Percentiles rank a stretch among this genome's conserved stretches.
Evolutionary conservation across 805 yeast genomes (phyloP).

Genomic region (Candida tammaniensis): DNA sequence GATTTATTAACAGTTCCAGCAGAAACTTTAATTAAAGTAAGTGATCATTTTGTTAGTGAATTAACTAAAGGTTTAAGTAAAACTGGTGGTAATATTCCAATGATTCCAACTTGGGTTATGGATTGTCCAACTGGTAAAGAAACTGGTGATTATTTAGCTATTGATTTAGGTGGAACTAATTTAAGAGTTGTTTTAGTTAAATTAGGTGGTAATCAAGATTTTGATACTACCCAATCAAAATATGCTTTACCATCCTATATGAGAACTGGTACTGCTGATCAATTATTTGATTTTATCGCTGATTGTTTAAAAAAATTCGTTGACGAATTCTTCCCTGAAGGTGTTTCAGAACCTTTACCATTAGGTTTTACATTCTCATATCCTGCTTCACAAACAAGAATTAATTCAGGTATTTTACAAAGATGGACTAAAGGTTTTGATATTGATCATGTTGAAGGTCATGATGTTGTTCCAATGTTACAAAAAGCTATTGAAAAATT

Average conservation of each 20-base stretch:
- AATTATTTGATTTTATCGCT: slow-evolving; percentile 85
- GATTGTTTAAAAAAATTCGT: slow-evolving; percentile 71
- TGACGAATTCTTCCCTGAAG: slow-evolving; percentile 64
- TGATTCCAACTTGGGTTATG: slow-evolving; percentile 97
- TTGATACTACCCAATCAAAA: slow-evolving; percentile 84
- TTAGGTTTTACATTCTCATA: slow-evolving; percentile 94
- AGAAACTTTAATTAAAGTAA: slow-evolving; percentile 60
- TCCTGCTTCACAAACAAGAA: slow-evolving; percentile 81
- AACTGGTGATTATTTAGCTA: slow-evolving; percentile 84
- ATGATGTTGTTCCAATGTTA: slow-evolving; percentile 89
- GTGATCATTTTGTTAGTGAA: slow-evolving; percentile 74
- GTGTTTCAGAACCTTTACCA: slow-evolving; percentile 59
- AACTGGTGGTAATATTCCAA: slow-evolving; percentile 85
- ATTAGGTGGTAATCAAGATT: slow-evolving; percentile 77
- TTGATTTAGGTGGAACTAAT: slow-evolving; percentile 97
- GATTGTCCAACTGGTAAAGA: slow-evolving; percentile 92
- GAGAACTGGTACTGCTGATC: slow-evolving; percentile 76
- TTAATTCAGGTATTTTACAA: slow-evolving; percentile 84
- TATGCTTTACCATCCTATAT: slow-evolving; percentile 72
- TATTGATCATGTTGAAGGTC: slow-evolving; percentile 88
- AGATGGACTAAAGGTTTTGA: slow-evolving; percentile 99
- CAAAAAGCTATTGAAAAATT: slow-evolving; percentile 66
- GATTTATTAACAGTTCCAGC: slow-evolving; percentile 58
- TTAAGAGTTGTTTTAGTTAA: slow-evolving; percentile 87
- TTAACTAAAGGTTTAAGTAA: slow-evolving; percentile 76